Evolutionary conservation across 2,329 filamentous ascomycete genomes (phyloP).

Genomic region (Ceratocystis cubensis): DNA sequence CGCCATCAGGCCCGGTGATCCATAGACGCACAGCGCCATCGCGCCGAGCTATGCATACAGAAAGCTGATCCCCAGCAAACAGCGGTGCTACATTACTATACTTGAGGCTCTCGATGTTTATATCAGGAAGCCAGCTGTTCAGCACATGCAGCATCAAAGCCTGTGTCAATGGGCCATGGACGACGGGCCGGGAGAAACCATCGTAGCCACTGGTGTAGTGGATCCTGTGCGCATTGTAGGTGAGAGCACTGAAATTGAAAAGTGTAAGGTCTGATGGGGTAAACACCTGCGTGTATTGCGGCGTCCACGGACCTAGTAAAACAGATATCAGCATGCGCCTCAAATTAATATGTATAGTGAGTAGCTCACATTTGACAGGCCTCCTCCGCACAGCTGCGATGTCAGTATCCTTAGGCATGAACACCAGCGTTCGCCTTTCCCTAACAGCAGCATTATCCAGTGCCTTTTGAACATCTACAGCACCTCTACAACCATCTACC

Average conservation of each 20-base stretch:
- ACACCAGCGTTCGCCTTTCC: conserved; percentile 41
- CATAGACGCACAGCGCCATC: conserved; percentile 41
- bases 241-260: conserved; percentile 82
- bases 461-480: conserved; percentile 18
- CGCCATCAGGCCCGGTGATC: conserved; percentile 49
- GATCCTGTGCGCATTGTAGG: conserved; percentile 84
- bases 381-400: conserved; percentile 20
- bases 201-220: conserved; percentile 67
- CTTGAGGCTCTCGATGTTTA: conserved; percentile 44
- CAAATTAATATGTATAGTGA: background rate
- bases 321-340: background rate
- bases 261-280: conserved; percentile 58
- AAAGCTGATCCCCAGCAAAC: conserved; percentile 59
- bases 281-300: conserved; percentile 35
- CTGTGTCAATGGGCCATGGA: conserved; percentile 76
- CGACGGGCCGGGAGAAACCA: conserved; percentile 60
- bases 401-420: conserved; percentile 33
- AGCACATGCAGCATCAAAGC: conserved; percentile 53
- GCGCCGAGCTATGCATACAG: conserved; percentile 46
- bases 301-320: conserved; percentile 10
- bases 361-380: conserved; percentile 26
- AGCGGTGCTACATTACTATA: conserved; percentile 77
- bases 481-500: conserved; percentile 22
- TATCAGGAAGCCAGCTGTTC: conserved; percentile 23
- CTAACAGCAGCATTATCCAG: conserved; percentile 28